Base-by-base conservation (phyloP, 1,139 yeast genomes). In the Nadsonia starkeyi-henricii region DNA sequence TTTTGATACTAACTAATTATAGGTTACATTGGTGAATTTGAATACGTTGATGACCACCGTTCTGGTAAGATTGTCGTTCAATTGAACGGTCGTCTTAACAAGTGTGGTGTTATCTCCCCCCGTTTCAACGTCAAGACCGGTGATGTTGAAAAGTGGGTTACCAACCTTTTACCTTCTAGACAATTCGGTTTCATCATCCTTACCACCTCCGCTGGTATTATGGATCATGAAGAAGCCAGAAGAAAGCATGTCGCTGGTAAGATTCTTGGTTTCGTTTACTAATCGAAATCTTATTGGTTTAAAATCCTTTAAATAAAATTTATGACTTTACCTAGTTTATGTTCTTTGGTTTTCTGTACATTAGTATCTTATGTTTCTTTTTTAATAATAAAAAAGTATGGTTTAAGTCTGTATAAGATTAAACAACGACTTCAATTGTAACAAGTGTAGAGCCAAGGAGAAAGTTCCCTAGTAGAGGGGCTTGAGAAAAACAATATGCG, bases 151-250 rank as follows among this genome's bases (percentile, higher is more conserved):
- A 86, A 85, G 75, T 89, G 97, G 97, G 88, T 95, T 62, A 95
- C 81, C 71, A 88, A 86, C 80, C 81, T 89, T 69, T 78, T 89
- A 69, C 97, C 97, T 67, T 95, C 97, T 58, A 86, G 97, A 82
- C 97, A 89, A 74, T 89, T 89, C 67, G 97, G 97, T 77, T 88
- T 75, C 75, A 89, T 89, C 67, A 84, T 89, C 70, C 80, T 89
- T 69, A 89, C 98, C 71, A 91, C 98, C 62, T 91, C 98, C 64
- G 96, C 97, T 65, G 98, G 98, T 75, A 91, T 91, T 64, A 88
- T 91, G 96, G 97, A 91, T 78, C 98, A 91, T 76, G 98, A 91
- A 77, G 98, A 91, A 78, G 98, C 98, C 64, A 88, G 96, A 81
- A 84, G 96, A 81, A 91, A 91, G 85, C 97, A 91, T 74, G 97